Evolutionary conservation across 2,329 filamentous ascomycete genomes (phyloP).

Genomic region (Cyphellophora attinorum): DNA sequence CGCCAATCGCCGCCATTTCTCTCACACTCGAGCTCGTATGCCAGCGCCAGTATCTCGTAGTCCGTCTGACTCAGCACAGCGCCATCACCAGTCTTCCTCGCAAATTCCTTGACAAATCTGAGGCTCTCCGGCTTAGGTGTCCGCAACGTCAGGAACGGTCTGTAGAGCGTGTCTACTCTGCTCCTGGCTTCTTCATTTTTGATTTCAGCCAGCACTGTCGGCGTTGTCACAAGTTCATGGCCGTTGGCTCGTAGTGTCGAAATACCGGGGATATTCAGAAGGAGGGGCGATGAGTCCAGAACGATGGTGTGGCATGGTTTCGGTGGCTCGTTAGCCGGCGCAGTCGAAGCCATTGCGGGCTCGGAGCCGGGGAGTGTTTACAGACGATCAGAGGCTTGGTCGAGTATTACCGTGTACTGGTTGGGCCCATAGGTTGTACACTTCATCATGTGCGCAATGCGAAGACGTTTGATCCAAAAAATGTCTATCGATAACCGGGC

Average conservation of each 20-base stretch:
- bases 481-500: too few species aligned
- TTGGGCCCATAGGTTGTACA: too few species aligned
- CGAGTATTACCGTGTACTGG: too few species aligned
- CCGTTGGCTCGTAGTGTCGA: conserved; percentile 72
- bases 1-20: conserved; percentile 83
- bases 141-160: conserved; percentile 74
- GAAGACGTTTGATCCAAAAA: too few species aligned
- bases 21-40: conserved; percentile 92
- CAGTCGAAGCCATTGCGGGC: not conserved
- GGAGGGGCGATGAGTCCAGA: conserved; percentile 83
- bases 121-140: conserved; percentile 67
- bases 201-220: conserved; percentile 79
- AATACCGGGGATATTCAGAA: conserved; percentile 81
- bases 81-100: conserved; percentile 79
- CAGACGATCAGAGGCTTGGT: too few species aligned
- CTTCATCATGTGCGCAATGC: too few species aligned
- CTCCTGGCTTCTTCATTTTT: conserved; percentile 70
- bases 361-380: too few species aligned
- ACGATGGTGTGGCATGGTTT: conserved; percentile 77
- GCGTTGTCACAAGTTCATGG: conserved; percentile 70
- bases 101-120: conserved; percentile 72
- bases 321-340: conserved; percentile 5
- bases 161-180: conserved; percentile 72
- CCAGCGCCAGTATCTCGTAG: conserved; percentile 77
- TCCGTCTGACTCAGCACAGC: conserved; percentile 81